Base-by-base conservation (phyloP, 1,284 basidiomycete genomes). In the Chalciporus sp. region DNA sequence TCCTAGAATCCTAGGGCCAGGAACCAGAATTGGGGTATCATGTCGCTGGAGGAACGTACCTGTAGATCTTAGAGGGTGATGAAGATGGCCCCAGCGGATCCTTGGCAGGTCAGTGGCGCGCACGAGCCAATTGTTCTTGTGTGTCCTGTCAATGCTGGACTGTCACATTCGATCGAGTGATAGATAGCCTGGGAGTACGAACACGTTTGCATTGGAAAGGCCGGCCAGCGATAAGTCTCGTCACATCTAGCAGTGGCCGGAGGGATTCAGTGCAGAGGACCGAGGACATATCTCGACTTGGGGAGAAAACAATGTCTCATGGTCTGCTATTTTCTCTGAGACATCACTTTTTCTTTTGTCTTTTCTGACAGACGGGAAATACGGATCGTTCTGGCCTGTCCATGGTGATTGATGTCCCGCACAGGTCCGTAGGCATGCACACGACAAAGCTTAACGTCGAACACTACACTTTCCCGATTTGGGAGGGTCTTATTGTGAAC, bases 391-490 rank as follows among this genome's bases (percentile, higher is more conserved):
- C 37, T 39, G 16, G 3, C 7, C 5, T 17, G 7, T 39, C 17
- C 37, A n/a, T 19, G 17, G 37, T 20, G 10, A 19, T 20, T n/a
- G 20, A 19, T 45, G 19, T 42, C 20, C 26, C 9, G 26, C 12
- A 54, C 23, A 29, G 31, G 37, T 23, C 23, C 23, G 23, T 14
- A 20, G 0, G 1, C 14, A n/a, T 4, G 41, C 39, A n/a, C 4
- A 9, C 41, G 39, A 16, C 23, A 41, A 35, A 47, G 23, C 20
- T 31, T 35, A 8, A 33, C 11, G 6, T 19, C n/a, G 29, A 61
- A 57, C 31, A 65, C 62, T 65, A 55, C 26, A 53, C 52, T 61
- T 65, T 20, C 64, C 49, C 3, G 0, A 63, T 65, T 55, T 53
- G 58, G 66, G 40, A 4, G 31, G 2, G 11, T 16, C 26, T 57